A percentile compares a stretch with the other conserved stretches of the same genome.
These are phyloP conservation scores for Arxiozyma slooffiae DNA, from an alignment of 1,139 yeast species.

Conservation along the genomic window DNA sequence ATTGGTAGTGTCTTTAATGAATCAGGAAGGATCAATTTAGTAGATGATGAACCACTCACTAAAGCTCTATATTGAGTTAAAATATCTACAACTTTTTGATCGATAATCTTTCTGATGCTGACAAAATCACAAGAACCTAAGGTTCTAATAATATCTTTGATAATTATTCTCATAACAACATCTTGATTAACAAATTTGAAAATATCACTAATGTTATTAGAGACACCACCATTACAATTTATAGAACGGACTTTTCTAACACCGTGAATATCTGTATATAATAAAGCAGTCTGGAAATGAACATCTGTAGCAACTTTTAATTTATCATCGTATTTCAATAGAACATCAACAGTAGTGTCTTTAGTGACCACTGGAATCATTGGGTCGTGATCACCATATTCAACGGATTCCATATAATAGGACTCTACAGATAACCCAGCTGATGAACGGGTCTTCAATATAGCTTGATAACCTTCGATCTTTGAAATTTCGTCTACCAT, in stretches of 20 bases:
- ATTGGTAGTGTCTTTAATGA: conserved; percentile 66
- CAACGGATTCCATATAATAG: conserved; percentile 50
- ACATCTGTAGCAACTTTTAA: conserved; percentile 66
- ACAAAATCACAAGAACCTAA: conserved; percentile 51
- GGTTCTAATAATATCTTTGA: conserved; percentile 59
- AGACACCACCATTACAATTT: conserved; percentile 72
- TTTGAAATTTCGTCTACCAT: conserved; percentile 41
- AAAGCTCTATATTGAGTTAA: conserved; percentile 66
- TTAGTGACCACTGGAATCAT: conserved; percentile 55
- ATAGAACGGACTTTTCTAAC: conserved; percentile 74
- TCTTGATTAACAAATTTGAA: conserved; percentile 83
- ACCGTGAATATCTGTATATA: conserved; percentile 74
- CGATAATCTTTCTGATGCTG: conserved; percentile 55
- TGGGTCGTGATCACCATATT: conserved; percentile 44
- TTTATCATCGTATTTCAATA: conserved; percentile 69
- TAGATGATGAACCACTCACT: conserved; percentile 39
- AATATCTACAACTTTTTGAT: conserved; percentile 57
- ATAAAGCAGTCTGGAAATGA: conserved; percentile 82
- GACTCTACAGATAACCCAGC: conserved; percentile 78
- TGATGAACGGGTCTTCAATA: conserved; percentile 78
- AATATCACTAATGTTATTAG: conserved; percentile 62
- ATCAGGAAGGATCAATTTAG: conserved; percentile 73
- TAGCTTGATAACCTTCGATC: conserved; percentile 64
- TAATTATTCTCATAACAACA: conserved; percentile 59
- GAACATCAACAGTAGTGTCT: conserved; percentile 60